phyloP scores from a whole-genome alignment of 1,139 yeast species.

The Protomyces inundatus region DNA sequence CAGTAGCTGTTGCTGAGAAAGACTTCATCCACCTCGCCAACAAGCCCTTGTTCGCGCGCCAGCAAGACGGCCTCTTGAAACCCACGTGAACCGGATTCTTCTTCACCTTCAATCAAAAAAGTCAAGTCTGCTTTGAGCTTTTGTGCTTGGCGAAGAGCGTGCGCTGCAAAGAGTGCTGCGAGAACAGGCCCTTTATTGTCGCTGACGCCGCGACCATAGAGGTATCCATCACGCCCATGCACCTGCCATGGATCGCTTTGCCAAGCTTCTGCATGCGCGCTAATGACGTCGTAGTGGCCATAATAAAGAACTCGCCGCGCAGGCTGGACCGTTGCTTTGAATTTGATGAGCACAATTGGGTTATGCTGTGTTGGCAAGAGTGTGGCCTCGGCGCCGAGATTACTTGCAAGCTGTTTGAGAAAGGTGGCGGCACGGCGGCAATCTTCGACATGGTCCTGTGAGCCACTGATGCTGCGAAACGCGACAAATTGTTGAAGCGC shows the following conservation, averaged over 20 bases:
- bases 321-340: conserved; percentile 43
- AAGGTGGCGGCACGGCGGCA: conserved; percentile 83
- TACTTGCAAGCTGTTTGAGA: conserved; percentile 56
- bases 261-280: conserved; percentile 66
- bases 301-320: conserved; percentile 59
- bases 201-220: conserved; percentile 87
- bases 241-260: conserved; percentile 69
- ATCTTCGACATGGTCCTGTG: conserved; percentile 63
- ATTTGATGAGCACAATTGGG: conserved; percentile 75
- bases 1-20: conserved; percentile 86
- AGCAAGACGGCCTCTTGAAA: conserved; percentile 60
- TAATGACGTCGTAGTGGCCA: conserved; percentile 93
- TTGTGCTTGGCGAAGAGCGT: conserved; percentile 54
- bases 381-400: conserved; percentile 69
- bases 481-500: conserved; percentile 59
- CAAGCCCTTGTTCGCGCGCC: conserved; percentile 43
- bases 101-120: conserved; percentile 89
- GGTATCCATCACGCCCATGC: conserved; percentile 73
- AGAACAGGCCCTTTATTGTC: conserved; percentile 92
- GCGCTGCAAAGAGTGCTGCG: conserved; percentile 86
- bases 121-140: conserved; percentile 66
- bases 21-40: conserved; percentile 82
- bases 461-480: conserved; percentile 71
- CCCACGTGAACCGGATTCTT: conserved; percentile 87
- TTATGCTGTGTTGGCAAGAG: conserved; percentile 64